phyloP scores from a whole-genome alignment of 2,329 filamentous ascomycete genomes.

The Pyrenochaeta sp. region DNA sequence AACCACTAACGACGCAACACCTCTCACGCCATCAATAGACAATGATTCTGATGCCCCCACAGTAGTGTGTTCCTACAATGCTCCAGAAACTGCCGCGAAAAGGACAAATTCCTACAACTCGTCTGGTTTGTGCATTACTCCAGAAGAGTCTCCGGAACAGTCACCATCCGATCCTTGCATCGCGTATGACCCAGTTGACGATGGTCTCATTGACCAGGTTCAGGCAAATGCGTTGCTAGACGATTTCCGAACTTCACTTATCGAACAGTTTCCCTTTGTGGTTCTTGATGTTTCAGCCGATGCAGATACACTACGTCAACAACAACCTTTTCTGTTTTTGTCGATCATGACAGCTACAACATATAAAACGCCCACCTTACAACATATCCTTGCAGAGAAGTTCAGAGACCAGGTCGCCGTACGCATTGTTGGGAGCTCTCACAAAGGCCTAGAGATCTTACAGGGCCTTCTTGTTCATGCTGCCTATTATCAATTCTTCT shows the following conservation, averaged over 20 bases:
- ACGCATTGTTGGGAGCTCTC: constrained; percentile 40
- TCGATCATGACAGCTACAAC: constrained; percentile 1
- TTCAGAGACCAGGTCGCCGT: constrained; percentile 37
- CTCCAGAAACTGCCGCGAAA: neutral
- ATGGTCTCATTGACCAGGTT: neutral
- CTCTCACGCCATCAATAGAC: neutral
- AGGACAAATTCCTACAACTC: neutral
- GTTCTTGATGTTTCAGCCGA: neutral
- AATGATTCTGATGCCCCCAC: neutral
- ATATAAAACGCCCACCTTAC: constrained; percentile 29
- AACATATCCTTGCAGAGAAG: constrained; percentile 35
- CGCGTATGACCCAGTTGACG: neutral
- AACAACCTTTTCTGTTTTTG: neutral
- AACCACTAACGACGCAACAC: constrained; percentile 1
- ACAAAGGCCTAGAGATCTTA: constrained; percentile 50
- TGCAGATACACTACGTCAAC: neutral
- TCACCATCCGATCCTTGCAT: neutral
- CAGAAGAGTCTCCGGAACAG: neutral
- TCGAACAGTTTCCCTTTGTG: neutral
- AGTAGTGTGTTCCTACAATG: neutral
- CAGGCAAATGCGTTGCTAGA: neutral
- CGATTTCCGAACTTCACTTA: neutral
- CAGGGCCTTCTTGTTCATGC: constrained; percentile 50
- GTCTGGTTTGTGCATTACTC: neutral
- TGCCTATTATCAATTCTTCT: constrained; percentile 49